A percentile compares a stretch with the other conserved stretches of the same genome.
These are phyloP conservation scores for Hanseniaspora guilliermondii DNA, from an alignment of 805 yeast genomes.

Conservation along the genomic window DNA sequence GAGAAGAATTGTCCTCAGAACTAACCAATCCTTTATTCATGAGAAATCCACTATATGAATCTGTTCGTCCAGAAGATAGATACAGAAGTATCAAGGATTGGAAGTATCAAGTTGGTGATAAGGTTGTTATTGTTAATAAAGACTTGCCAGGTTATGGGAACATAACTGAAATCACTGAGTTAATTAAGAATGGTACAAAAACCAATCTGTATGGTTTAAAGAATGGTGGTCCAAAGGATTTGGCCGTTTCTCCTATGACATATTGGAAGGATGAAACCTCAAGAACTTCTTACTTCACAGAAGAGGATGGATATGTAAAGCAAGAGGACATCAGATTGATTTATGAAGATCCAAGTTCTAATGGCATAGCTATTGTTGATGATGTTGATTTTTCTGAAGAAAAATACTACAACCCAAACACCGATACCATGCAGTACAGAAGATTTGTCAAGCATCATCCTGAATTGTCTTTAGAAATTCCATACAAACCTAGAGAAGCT, in stretches of 20 bases:
- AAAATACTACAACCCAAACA: slow-evolving; percentile 58
- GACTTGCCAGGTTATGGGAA: slow-evolving; percentile 44
- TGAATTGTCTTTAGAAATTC: slow-evolving; percentile 73
- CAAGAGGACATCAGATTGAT: slow-evolving; percentile 58
- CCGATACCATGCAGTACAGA: slow-evolving; percentile 60
- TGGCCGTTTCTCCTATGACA: slow-evolving; percentile 55
- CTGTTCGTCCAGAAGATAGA: slow-evolving; percentile 25
- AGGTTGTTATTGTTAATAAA: slow-evolving; percentile 62
- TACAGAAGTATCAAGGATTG: slow-evolving; percentile 39
- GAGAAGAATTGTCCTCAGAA: slow-evolving; percentile 18
- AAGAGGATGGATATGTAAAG: slow-evolving; percentile 53
- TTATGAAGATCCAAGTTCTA: slow-evolving; percentile 56
- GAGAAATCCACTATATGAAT: slow-evolving; percentile 24
- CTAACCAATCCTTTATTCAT: slow-evolving; percentile 19
- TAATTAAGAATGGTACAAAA: slow-evolving; percentile 37
- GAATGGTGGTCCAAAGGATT: slow-evolving; percentile 54
- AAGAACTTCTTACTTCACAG: slow-evolving; percentile 45
- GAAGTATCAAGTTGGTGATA: slow-evolving; percentile 61
- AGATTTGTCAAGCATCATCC: slow-evolving; percentile 59
- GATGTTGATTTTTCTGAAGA: slow-evolving; percentile 51
- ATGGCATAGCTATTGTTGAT: slow-evolving; percentile 69
- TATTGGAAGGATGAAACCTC: slow-evolving; percentile 63
- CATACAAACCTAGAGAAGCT: slow-evolving; percentile 42
- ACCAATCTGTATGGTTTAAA: slow-evolving; percentile 53
- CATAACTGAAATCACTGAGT: slow-evolving; percentile 29